Evolutionary conservation across 2,329 filamentous ascomycete species (phyloP).

Genomic region (Penicillium sp.): DNA sequence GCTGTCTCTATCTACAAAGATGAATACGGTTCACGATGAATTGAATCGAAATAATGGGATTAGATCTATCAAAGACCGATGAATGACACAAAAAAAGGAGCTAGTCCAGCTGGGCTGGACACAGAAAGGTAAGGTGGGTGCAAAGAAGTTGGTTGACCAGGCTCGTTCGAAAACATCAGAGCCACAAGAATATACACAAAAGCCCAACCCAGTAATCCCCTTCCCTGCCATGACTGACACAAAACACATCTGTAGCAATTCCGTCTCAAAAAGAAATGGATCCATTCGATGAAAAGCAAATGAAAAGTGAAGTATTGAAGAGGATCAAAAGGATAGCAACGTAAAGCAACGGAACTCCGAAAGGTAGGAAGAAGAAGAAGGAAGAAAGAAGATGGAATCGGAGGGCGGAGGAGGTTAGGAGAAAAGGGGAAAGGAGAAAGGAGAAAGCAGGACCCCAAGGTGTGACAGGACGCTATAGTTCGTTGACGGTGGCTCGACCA

Average conservation of each 20-base stretch:
- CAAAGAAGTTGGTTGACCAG: slow-evolving; percentile 1
- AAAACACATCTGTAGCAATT: neutral
- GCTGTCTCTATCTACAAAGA: neutral
- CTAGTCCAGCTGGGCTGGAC: slow-evolving; percentile 2
- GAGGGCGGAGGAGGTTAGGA: neutral
- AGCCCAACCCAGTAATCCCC: slow-evolving; percentile 8
- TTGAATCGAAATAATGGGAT: slow-evolving; percentile 14
- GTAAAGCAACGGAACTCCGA: slow-evolving; percentile 1
- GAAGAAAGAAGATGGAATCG: neutral
- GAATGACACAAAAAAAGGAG: slow-evolving; percentile 11
- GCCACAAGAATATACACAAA: slow-evolving; percentile 27
- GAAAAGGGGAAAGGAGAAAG: neutral
- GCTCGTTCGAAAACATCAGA: slow-evolving; percentile 8
- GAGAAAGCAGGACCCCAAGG: neutral
- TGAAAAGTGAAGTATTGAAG: no score
- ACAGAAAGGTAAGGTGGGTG: neutral
- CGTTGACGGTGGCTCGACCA: slow-evolving; percentile 29
- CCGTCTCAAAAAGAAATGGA: neutral
- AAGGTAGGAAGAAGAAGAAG: slow-evolving; percentile 5
- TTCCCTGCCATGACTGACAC: no score
- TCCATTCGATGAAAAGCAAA: neutral
- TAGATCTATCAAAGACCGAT: slow-evolving; percentile 30
- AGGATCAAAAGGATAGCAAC: neutral
- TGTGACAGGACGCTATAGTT: slow-evolving; percentile 28
- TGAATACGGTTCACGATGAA: neutral